These are phyloP conservation scores for Pseudogymnoascus sp. DNA, from an alignment of 2,329 filamentous ascomycete genomes.

Conservation along the genomic window DNA sequence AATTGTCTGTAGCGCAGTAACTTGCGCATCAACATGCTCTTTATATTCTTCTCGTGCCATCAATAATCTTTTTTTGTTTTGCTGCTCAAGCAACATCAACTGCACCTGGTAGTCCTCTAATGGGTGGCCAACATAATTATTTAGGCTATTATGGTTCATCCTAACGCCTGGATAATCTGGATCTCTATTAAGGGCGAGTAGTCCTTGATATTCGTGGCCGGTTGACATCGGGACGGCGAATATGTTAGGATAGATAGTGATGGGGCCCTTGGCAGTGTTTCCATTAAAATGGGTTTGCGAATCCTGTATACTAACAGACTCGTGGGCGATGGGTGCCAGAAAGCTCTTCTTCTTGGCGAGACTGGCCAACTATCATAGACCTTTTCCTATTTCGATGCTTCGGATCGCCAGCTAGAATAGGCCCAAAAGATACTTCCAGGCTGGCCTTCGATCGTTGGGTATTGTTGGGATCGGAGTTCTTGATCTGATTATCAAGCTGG, in stretches of 20 bases:
- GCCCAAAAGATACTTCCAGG: not conserved
- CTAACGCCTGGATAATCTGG: not conserved
- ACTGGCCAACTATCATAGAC: not conserved
- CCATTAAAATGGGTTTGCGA: not conserved
- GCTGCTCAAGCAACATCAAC: constrained; percentile 77
- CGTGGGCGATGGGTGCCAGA: not conserved
- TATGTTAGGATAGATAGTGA: not conserved
- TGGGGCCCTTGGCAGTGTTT: not conserved
- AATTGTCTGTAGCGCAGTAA: not conserved
- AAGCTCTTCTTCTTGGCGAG: not conserved
- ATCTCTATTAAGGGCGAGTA: not conserved
- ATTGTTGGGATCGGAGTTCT: not conserved
- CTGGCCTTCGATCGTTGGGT: not conserved
- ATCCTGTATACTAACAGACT: not conserved
- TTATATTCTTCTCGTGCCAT: constrained; percentile 65
- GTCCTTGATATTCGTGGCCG: not conserved
- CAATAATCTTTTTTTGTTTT: constrained; percentile 79
- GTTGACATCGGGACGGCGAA: not conserved
- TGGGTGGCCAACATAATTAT: not conserved
- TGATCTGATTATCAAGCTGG: not conserved
- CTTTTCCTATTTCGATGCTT: not conserved
- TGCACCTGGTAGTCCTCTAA: constrained; percentile 73
- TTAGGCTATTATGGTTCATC: not conserved
- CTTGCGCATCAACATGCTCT: not conserved
- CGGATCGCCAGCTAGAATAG: not conserved